Base-by-base conservation (phyloP, 2,329 filamentous ascomycete genomes). In the Stagonosporopsis chrysanthemi region DNA sequence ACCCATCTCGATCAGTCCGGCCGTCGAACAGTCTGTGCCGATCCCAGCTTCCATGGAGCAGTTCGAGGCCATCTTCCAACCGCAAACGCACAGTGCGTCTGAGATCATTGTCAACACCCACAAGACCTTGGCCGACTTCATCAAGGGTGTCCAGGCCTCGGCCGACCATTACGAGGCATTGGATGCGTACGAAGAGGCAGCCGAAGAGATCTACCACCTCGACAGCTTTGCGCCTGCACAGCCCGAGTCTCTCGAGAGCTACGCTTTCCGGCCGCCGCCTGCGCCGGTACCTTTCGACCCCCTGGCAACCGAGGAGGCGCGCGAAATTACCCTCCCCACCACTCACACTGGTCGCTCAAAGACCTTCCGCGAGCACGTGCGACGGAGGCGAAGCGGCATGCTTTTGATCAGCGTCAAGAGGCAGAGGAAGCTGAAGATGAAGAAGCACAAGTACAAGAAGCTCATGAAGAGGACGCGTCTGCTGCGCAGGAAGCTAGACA, bases 391-490 rank as follows among this genome's bases (percentile, higher is more conserved):
- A 68, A 71, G 60, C 72, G 70, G 76, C 58, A 93, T 97, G 89
- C 80, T 88, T 60, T 86, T 92, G 63, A 92, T 99, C 75, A 96
- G 91, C 74, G 94, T 97, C 68, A 92, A 89, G 83, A 86, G 95
- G 77, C 92, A 96, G 79, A 84, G 92, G 74, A 96, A 95, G 82
- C 81, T 97, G 73, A 97, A 92, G 87, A 99, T 99, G 93, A 99
- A 99, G 90, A 99, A 98, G 87, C 94, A 98, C 86, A 99, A 99
- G 88, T 97, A 97, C 80, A 98, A 97, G 92, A 99, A 99, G 87
- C 83, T 98, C 67, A 92, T 97, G 90, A 91, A 90, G 84, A 86
- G 88, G 79, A 97, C 94, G 73, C 87, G 94, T 77, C 94, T 91
- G 75, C 78, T 92, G 82, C 89, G 94, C 75, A 88, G 92, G 75